Evolutionary conservation across 352 stramenopile genomes (phyloP), one percentile per base, ranked within the genome.

Genomic region (Pythium dissimile): DNA sequence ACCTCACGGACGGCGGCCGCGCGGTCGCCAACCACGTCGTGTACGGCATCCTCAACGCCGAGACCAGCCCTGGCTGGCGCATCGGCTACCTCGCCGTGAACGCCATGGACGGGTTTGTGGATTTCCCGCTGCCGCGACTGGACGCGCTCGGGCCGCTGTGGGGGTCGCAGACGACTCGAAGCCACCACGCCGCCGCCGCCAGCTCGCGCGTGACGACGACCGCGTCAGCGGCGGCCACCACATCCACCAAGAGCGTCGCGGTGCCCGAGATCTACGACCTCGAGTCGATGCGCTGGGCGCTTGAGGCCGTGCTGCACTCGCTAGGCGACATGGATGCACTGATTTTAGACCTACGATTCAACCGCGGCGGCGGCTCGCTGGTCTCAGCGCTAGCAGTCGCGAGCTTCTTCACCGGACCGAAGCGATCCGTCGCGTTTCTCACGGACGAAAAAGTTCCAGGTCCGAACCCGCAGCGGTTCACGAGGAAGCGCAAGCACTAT

Each of bases 271-370:
- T 89, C 18, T 94, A 89, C 54, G 84, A 94, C 55, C 53, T 94
- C n/a, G 84, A 94, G 64, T 85, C 81, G 7, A 92, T 94, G 81
- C 81, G 81, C 15, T 94, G 84, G 84, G 86, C 84, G 26, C 60
- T 94, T n/a, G 81, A 94, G 68, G 81, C 84, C 9, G 85, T 94
- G 23, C 71, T 93, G 37, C 62, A 77, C 24, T 73, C 73, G 8
- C 61, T 90, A 6, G 72, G 74, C n/a, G 71, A 80, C 15, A 50
- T 91, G 12, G 79, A 90, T 28, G 84, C 76, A 16, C 53, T 94
- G 16, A 86, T 94, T 48, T 45, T 94, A 32, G 84, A 94, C 45
- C 45, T 94, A 26, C 79, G 84, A 18, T 87, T 85, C 46, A 94
- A 91, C 52, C 64, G 74, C 62, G 84, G 84, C 23, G 84, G 84